Percentiles rank a stretch among this genome's conserved stretches.
phyloP scores from a whole-genome alignment of 371 early-diverging fungal genomes.

The Mucor racemosus region DNA sequence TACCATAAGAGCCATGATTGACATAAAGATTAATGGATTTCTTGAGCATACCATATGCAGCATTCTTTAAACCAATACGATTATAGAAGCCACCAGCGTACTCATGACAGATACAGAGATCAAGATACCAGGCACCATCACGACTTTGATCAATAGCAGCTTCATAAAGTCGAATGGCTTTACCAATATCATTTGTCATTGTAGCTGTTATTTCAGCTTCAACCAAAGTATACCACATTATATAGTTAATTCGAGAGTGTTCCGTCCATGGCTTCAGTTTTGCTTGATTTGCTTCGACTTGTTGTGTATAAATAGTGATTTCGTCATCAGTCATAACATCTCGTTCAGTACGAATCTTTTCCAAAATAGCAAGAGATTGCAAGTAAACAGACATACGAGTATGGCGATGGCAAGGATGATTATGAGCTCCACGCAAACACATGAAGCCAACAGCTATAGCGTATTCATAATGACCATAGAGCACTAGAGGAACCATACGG shows the following conservation, averaged over 20 bases:
- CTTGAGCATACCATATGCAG: constrained; percentile 38
- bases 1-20: constrained; percentile 47
- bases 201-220: constrained; percentile 40
- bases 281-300: constrained; percentile 33
- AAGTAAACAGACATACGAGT: constrained; percentile 38
- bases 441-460: constrained; percentile 41
- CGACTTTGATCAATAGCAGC: constrained; percentile 42
- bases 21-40: constrained; percentile 41
- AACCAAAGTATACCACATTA: constrained; percentile 42
- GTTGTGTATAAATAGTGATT: constrained; percentile 19
- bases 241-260: constrained; percentile 33
- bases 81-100: constrained; percentile 46
- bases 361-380: constrained; percentile 42
- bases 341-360: constrained; percentile 31
- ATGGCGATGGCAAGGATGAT: constrained; percentile 48
- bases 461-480: constrained; percentile 47
- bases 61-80: constrained; percentile 39
- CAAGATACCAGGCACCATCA: constrained; percentile 38
- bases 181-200: constrained; percentile 22
- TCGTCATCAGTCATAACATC: constrained; percentile 20
- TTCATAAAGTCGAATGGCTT: constrained; percentile 37
- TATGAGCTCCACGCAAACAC: constrained; percentile 30
- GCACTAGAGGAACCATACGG: constrained; percentile 42
- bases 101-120: constrained; percentile 43
- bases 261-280: constrained; percentile 34